Evolutionary conservation across 1,139 yeast species (phyloP), one percentile per base, ranked within the genome.

Genomic region (Kurtzmaniella quercitrusa): DNA sequence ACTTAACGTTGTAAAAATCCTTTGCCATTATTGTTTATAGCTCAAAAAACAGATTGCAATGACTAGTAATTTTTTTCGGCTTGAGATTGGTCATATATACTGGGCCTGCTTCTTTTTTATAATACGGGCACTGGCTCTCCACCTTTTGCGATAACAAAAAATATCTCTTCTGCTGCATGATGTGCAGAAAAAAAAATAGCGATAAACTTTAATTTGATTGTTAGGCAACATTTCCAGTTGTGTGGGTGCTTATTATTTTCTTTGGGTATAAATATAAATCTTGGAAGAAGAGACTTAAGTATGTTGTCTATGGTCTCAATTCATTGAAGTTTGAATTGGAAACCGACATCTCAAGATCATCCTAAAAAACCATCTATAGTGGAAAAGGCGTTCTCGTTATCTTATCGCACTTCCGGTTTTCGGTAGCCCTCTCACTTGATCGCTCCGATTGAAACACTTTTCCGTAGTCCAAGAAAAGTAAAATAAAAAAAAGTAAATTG

Each of bases 1-100:
- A 42, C 21, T 42, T 42, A 7, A 42, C 40, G n/a, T 38, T 6
- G 15, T 15, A 36, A 14, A 36, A 7, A 7, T 42, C 44, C 19
- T 42, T 42, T 2, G 44, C 39, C 42, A 42, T 39, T 9, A 9
- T 28, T 9, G 19, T 33, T 6, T 18, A 9, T 17, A 3, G 12
- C 8, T 33, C 11, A 19, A 11, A 16, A 33, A 20, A 7, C 5
- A 19, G 9, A 37, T n/a, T 8, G 19, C 19, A 28, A 20, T 19
- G 22, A 18, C 9, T 5, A 36, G n/a, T n/a, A n/a, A n/a, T n/a
- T 5, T 5, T 15, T 18, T 37, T 21, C 9, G 14, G n/a, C 7
- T 36, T 23, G 32, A 26, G 15, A 36, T 22, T 21, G 15, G 28
- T 12, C 20, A 8, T 7, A 11, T 17, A n/a, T 4, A 32, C 9